These are phyloP conservation scores for Nakazawaea siamensis DNA, from an alignment of 805 yeast genomes.

Conservation along the genomic window DNA sequence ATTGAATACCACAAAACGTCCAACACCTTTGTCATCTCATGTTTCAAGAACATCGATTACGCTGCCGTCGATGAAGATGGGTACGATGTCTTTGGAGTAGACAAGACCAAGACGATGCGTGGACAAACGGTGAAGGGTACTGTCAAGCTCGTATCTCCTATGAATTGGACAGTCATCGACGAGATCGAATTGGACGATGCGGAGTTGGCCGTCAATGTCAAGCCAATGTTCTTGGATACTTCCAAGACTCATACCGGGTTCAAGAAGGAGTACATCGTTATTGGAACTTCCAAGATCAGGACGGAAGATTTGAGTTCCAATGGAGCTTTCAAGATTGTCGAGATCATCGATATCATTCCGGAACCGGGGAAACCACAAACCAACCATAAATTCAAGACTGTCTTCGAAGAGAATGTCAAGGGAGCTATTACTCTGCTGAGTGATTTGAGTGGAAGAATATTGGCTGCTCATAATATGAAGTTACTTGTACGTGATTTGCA, in stretches of 20 bases:
- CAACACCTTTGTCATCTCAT: constrained; percentile 54
- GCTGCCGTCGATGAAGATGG: constrained; percentile 71
- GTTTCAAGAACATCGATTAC: constrained; percentile 50
- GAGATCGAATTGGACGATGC: constrained; percentile 55
- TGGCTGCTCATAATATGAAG: constrained; percentile 83
- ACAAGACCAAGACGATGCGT: constrained; percentile 37
- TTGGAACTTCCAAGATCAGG: constrained; percentile 72
- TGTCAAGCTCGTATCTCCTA: constrained; percentile 61
- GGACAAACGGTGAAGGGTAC: constrained; percentile 54
- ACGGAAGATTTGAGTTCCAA: constrained; percentile 75
- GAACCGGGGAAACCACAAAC: constrained; percentile 85
- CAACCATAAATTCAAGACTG: constrained; percentile 65
- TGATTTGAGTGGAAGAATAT: constrained; percentile 75
- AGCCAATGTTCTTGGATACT: constrained; percentile 42
- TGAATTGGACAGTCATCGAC: constrained; percentile 72
- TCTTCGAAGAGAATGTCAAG: constrained; percentile 64
- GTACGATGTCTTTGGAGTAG: constrained; percentile 47
- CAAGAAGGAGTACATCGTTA: constrained; percentile 55
- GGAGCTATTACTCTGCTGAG: constrained; percentile 79
- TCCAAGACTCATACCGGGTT: constrained; percentile 17
- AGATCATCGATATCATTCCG: constrained; percentile 77
- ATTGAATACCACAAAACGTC: constrained; percentile 65
- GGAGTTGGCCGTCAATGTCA: constrained; percentile 53
- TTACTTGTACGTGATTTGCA: constrained; percentile 71
- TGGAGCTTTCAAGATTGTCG: constrained; percentile 71